Base-by-base conservation (phyloP, 768 basidiomycete genomes). In the Mycena belliarum region DNA sequence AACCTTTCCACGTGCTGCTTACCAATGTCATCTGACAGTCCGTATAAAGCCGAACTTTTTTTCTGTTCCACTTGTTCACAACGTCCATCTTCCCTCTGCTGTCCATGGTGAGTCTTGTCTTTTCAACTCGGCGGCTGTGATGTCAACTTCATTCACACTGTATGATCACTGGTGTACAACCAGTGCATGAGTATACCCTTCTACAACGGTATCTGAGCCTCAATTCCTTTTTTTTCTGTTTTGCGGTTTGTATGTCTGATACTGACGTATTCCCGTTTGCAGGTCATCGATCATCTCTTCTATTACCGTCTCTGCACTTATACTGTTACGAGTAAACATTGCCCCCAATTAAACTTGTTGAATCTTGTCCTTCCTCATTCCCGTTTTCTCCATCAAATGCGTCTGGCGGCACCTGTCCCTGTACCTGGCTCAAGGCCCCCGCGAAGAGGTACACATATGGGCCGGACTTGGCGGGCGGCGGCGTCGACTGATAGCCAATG, bases 151-250 rank as follows among this genome's bases (percentile, higher is more conserved):
- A 86, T 89, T 87, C 86, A 86, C 85, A 88, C 87, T 88, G 84
- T 84, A 82, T 75, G 87, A 90, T 81, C 75, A 69, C 70, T 70
- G 71, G 68, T 73, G 68, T 74, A 50, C 58, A 71, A 72, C 70
- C 67, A 71, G 74, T 70, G 78, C 52, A 67, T 84, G 86, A 85
- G 69, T 77, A 71, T 73, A 65, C 44, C 59, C 72, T 77, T 82
- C 86, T 89, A 90, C 88, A 89, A 90, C 88, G 88, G 88, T 90
- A 90, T 79, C 88, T 90, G 88, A 90, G 73, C 78, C 71, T 66
- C 62, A 63, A 40, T 55, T 53, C 57, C 59, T 63, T 48, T 48
- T 63, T 32, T 40, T 44, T 26, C 37, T 33, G 49, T 52, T 40
- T 29, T 47, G 16, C 54, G 25, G 35, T 37, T 54, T 44, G 21